phyloP scores from a whole-genome alignment of 345 rosid genomes.

The Ricinus communis region DNA sequence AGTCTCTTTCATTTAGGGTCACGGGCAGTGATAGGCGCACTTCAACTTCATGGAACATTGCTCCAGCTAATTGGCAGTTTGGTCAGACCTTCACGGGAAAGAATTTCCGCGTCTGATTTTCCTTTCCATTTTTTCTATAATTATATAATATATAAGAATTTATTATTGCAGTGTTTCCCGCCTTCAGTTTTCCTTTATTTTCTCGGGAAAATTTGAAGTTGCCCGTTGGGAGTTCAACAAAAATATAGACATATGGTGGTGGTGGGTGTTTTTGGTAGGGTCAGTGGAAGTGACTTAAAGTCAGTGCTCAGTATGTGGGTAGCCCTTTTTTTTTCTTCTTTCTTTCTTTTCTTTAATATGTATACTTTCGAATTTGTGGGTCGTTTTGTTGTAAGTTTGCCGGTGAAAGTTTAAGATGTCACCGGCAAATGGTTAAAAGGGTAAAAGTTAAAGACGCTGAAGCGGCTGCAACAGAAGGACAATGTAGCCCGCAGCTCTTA shows the following conservation, averaged over 20 bases:
- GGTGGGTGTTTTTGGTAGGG: background rate
- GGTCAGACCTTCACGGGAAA: constrained; percentile 58
- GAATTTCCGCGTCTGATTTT: constrained; percentile 46
- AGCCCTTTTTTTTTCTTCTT: background rate
- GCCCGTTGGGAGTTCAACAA: background rate
- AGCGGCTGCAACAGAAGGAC: constrained; percentile 54
- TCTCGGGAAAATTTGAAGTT: constrained; percentile 20
- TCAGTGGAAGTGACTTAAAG: no score
- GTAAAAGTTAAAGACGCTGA: constrained; percentile 40
- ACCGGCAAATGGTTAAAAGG: background rate
- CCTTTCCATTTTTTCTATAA: no score
- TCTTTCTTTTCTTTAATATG: background rate
- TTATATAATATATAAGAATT: background rate
- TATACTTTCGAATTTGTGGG: background rate
- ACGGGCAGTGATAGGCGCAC: constrained; percentile 46
- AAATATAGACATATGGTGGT: background rate
- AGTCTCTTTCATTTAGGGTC: constrained; percentile 54
- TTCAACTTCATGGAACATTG: constrained; percentile 51
- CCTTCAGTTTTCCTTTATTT: constrained; percentile 21
- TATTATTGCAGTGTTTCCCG: background rate
- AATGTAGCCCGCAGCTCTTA: constrained; percentile 77
- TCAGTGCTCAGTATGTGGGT: no score
- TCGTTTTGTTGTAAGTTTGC: background rate
- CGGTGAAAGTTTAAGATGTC: background rate
- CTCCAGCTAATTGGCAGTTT: constrained; percentile 50